These are phyloP conservation scores for Lolium multiflorum DNA, from an alignment of 176 grass and related monocot genomes.

Conservation along the genomic window DNA sequence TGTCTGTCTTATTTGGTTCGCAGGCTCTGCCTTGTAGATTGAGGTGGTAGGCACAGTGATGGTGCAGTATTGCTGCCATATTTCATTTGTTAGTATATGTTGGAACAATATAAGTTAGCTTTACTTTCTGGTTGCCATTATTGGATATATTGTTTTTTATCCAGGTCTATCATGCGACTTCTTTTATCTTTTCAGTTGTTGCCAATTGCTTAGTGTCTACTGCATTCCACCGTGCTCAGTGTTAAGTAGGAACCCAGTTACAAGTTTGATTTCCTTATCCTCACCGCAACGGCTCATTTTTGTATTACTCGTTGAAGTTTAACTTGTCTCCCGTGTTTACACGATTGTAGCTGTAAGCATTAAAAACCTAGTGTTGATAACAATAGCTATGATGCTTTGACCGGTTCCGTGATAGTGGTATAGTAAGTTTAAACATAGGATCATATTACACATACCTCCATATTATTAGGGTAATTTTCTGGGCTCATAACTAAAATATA, in stretches of 20 bases:
- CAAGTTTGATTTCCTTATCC: neutral
- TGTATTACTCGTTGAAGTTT: neutral
- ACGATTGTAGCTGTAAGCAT: neutral
- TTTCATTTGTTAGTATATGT: neutral
- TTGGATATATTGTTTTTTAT: neutral
- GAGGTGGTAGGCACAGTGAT: conserved; percentile 2
- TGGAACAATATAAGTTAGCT: neutral
- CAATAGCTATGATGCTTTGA: neutral
- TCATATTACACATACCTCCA: neutral
- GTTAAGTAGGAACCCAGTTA: neutral
- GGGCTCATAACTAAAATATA: neutral
- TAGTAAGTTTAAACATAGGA: neutral
- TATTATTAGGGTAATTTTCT: neutral
- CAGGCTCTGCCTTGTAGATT: conserved; percentile 12
- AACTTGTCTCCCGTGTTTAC: neutral
- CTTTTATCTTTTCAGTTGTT: neutral
- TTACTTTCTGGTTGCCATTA: neutral
- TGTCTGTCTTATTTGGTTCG: neutral
- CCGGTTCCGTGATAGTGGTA: neutral
- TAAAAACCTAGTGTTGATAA: conserved; percentile 2
- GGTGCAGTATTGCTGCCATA: neutral
- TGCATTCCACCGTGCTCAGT: neutral
- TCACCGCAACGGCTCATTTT: neutral
- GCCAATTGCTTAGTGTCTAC: neutral
- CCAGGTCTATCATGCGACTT: conserved; percentile 1